Conservation (phyloP, 306 rosid species). For the Dalbergia cochinchinensis region DNA sequence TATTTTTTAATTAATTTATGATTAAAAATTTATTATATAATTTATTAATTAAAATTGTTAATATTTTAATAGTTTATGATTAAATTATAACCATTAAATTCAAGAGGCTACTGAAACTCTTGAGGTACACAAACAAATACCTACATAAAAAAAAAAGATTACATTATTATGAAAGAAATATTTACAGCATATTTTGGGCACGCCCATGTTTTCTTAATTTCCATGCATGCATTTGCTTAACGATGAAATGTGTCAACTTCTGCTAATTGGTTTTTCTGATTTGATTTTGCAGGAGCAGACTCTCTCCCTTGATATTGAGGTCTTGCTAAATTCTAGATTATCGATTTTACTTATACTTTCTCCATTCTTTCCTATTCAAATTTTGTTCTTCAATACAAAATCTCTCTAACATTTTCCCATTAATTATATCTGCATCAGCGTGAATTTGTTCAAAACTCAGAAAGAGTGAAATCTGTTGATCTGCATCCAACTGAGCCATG, state of each 20-base stretch:
- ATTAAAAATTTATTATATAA: too few relatives aligned
- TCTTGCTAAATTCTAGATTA: conserved; percentile 31
- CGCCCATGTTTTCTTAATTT: conserved; percentile 10
- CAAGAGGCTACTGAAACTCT: too few relatives aligned
- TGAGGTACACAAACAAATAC: too few relatives aligned
- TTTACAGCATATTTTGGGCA: background rate
- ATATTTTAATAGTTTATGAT: too few relatives aligned
- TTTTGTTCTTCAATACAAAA: background rate
- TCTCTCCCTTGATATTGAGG: conserved; percentile 61
- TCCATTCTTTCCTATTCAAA: background rate
- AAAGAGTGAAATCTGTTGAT: conserved; percentile 76
- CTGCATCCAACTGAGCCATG: conserved; percentile 80
- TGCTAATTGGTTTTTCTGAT: conserved; percentile 22
- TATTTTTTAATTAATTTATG: too few relatives aligned
- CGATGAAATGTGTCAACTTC: conserved; percentile 7
- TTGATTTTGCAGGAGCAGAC: conserved; percentile 50
- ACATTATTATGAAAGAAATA: background rate
- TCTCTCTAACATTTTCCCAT: background rate
- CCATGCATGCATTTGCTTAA: background rate
- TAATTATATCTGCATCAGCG: conserved; percentile 52
- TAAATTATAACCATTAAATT: too few relatives aligned
- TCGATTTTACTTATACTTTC: background rate
- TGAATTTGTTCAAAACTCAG: conserved; percentile 62
- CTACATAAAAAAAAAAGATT: too few relatives aligned
- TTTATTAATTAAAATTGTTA: too few relatives aligned